phyloP scores from a whole-genome alignment of 2,329 filamentous ascomycete genomes.

The Ilyonectria sp. region DNA sequence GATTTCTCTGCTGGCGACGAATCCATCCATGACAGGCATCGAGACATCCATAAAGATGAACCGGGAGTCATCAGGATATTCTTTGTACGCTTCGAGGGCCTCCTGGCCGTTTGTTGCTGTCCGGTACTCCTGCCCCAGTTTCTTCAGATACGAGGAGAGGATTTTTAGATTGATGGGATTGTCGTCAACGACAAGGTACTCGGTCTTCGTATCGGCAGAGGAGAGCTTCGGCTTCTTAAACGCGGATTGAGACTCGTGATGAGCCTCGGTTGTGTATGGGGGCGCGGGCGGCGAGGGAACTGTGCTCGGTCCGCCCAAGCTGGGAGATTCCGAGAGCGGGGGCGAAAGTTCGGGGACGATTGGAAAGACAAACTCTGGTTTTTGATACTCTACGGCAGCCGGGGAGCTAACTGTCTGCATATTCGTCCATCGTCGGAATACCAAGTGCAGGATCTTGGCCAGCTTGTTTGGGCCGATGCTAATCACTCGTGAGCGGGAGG shows the following conservation, averaged over 20 bases:
- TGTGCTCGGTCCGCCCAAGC: neutral
- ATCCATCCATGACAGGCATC: slow-evolving; percentile 71
- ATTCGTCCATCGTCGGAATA: slow-evolving; percentile 48
- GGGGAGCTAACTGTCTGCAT: slow-evolving; percentile 30
- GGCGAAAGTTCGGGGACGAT: neutral
- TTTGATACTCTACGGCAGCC: no score
- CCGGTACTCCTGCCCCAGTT: slow-evolving; percentile 47
- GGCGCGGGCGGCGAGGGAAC: neutral
- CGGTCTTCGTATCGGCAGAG: slow-evolving; percentile 5
- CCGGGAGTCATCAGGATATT: slow-evolving; percentile 43
- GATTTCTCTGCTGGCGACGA: slow-evolving; percentile 64
- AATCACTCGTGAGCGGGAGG: slow-evolving; percentile 14
- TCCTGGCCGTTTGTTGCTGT: slow-evolving; percentile 54
- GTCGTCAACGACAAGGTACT: slow-evolving; percentile 42
- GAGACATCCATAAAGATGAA: slow-evolving; percentile 65
- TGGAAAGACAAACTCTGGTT: neutral
- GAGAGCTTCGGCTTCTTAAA: neutral
- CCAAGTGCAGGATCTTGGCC: slow-evolving; percentile 50
- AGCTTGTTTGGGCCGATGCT: slow-evolving; percentile 58
- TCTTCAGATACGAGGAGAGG: slow-evolving; percentile 51
- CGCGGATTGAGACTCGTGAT: neutral
- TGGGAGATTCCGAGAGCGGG: neutral
- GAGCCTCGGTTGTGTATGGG: neutral
- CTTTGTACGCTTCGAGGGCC: slow-evolving; percentile 50
- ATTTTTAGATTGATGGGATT: slow-evolving; percentile 43